These are phyloP conservation scores for Malassezia globosa DNA, from an alignment of 1,284 basidiomycete species.

Conservation along the genomic window DNA sequence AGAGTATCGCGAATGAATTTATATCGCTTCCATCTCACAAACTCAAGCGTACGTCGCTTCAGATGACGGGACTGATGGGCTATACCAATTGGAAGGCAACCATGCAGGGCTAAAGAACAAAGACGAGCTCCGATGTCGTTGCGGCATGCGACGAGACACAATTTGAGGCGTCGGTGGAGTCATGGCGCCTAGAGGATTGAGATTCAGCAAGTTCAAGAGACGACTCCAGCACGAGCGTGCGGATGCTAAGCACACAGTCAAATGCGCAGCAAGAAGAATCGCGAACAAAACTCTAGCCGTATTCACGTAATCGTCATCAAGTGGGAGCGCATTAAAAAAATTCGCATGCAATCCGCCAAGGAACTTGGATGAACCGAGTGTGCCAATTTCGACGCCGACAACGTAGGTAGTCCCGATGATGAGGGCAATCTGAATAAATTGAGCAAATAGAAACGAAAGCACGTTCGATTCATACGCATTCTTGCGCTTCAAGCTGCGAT, in stretches of 20 bases:
- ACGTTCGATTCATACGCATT: constrained; percentile 37
- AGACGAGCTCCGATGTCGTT: constrained; percentile 4
- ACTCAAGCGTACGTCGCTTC: background rate
- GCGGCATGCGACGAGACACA: constrained; percentile 1
- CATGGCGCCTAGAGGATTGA: constrained; percentile 25
- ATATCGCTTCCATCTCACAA: background rate
- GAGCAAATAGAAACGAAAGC: constrained; percentile 34
- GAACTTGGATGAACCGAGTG: constrained; percentile 30
- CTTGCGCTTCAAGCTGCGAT: constrained; percentile 33
- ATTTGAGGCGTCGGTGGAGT: constrained; percentile 5
- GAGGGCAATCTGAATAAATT: constrained; percentile 30
- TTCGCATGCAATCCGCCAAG: constrained; percentile 30
- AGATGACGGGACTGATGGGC: background rate
- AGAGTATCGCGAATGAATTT: constrained; percentile 24
- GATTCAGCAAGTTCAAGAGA: constrained; percentile 26
- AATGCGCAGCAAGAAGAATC: constrained; percentile 31
- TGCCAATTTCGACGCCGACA: constrained; percentile 23
- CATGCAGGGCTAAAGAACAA: background rate
- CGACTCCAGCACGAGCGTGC: constrained; percentile 40
- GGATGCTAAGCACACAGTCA: constrained; percentile 36
- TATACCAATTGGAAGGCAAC: background rate
- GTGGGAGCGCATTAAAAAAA: constrained; percentile 34
- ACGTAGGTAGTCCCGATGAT: constrained; percentile 26
- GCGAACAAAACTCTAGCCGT: constrained; percentile 29
- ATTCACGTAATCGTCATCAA: constrained; percentile 33